Percentiles rank a stretch among this genome's conserved stretches.
Evolutionary conservation across 208 protist species (phyloP).

Genomic region (Leishmania turanica): DNA sequence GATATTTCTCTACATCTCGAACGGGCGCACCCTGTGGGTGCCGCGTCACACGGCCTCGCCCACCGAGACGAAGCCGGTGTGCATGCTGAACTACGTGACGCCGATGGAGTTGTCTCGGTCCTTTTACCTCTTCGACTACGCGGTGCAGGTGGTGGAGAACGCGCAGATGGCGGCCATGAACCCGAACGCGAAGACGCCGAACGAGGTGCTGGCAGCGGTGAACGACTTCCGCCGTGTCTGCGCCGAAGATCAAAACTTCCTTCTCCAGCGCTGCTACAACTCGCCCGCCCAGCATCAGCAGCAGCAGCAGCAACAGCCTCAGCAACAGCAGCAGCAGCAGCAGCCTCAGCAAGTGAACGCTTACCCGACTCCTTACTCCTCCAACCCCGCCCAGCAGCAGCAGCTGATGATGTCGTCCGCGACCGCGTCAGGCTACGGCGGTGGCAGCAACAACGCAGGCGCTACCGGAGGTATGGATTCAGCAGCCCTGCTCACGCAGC

Average conservation of each 20-base stretch:
- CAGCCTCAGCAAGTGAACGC: conserved; percentile 21
- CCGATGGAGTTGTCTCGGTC: conserved; percentile 76
- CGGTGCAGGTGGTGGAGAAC: conserved; percentile 69
- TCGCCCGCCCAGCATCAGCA: conserved; percentile 21
- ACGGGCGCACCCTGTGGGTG: conserved; percentile 88
- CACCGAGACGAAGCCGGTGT: conserved; percentile 59
- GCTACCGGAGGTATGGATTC: conserved; percentile 16
- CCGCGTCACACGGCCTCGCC: conserved; percentile 67
- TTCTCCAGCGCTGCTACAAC: conserved; percentile 80
- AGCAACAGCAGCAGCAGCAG: conserved; percentile 20
- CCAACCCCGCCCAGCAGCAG: conserved; percentile 11
- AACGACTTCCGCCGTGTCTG: conserved; percentile 83
- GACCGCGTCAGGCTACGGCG: conserved; percentile 3
- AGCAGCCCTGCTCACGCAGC: conserved; percentile 19
- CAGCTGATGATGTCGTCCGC: conserved; percentile 13
- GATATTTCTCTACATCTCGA: conserved; percentile 76
- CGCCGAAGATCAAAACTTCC: conserved; percentile 57
- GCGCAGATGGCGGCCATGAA: conserved; percentile 48
- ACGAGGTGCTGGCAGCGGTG: conserved; percentile 73
- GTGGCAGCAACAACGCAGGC: conserved; percentile 5
- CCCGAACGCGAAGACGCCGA: conserved; percentile 72
- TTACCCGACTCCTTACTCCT: conserved; percentile 16
- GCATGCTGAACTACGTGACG: conserved; percentile 67
- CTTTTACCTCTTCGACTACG: conserved; percentile 89
- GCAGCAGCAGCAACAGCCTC: conserved; percentile 31